phyloP scores from a whole-genome alignment of 352 stramenopile genomes.

The Phytopythium helicoides region DNA sequence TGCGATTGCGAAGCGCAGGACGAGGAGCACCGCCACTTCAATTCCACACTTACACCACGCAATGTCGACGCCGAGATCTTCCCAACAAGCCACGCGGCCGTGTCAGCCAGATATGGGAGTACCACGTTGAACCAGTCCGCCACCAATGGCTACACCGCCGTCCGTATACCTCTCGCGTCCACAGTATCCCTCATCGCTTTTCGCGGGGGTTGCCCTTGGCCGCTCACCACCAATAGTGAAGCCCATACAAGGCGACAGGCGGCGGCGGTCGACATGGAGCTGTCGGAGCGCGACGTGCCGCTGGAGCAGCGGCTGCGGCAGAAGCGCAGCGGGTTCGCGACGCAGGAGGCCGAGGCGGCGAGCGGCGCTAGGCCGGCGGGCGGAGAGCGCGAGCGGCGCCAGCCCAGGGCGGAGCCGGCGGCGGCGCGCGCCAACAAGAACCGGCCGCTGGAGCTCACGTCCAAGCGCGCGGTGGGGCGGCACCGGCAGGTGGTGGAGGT shows the following conservation, averaged over 20 bases:
- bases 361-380: not conserved
- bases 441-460: constrained; percentile 80
- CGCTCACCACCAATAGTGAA: not conserved
- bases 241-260: not conserved
- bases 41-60: too few relatives aligned
- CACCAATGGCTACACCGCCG: constrained; percentile 1
- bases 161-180: constrained; percentile 1
- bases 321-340: constrained; percentile 76
- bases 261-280: not conserved
- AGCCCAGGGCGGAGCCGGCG: constrained; percentile 13
- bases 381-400: constrained; percentile 5
- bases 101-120: too few relatives aligned
- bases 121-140: too few relatives aligned
- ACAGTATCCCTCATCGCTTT: not conserved
- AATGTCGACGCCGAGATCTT: too few relatives aligned
- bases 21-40: too few relatives aligned
- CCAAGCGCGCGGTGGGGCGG: constrained; percentile 76
- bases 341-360: constrained; percentile 6
- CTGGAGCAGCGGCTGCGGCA: constrained; percentile 73
- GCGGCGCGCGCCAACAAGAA: constrained; percentile 71
- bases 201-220: not conserved
- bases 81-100: too few relatives aligned
- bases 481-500: constrained; percentile 83
- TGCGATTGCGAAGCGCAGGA: too few relatives aligned
- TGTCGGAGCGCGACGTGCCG: constrained; percentile 54